phyloP scores from a whole-genome alignment of 2,329 filamentous ascomycete genomes.

The Sclerotinia subarctica region DNA sequence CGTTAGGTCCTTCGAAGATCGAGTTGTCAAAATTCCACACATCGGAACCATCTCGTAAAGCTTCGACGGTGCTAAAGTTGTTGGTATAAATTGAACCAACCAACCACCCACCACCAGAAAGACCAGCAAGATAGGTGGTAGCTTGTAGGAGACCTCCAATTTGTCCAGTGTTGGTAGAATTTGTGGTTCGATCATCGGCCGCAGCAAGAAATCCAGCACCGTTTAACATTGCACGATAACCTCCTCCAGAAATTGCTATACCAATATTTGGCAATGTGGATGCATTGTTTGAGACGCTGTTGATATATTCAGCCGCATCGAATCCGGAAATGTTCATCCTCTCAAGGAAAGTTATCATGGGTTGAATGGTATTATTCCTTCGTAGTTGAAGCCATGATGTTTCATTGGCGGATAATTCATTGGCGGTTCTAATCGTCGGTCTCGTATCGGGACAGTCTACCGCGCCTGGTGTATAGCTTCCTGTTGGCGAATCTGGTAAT shows the following conservation, averaged over 20 bases:
- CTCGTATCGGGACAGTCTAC: constrained; percentile 67
- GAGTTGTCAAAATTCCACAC: constrained; percentile 63
- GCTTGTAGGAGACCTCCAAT: constrained; percentile 79
- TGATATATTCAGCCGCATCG: constrained; percentile 71
- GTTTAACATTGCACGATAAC: constrained; percentile 82
- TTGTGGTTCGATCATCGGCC: constrained; percentile 69
- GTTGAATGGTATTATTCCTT: constrained; percentile 67
- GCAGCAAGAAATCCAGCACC: constrained; percentile 77
- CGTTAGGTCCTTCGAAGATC: constrained; percentile 57
- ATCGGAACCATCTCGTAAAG: constrained; percentile 48
- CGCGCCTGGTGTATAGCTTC: constrained; percentile 67
- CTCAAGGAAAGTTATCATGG: constrained; percentile 71
- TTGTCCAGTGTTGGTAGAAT: constrained; percentile 60
- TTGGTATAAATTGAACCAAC: constrained; percentile 74
- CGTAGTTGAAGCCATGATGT: constrained; percentile 69
- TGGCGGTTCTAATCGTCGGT: constrained; percentile 65
- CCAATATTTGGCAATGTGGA: constrained; percentile 65
- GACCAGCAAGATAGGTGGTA: constrained; percentile 73
- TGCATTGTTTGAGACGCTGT: constrained; percentile 52
- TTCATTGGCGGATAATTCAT: constrained; percentile 64
- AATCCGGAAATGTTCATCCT: constrained; percentile 74
- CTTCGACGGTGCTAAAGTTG: constrained; percentile 70
- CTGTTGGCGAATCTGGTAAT: constrained; percentile 42
- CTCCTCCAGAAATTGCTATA: constrained; percentile 78
- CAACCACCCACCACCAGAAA: constrained; percentile 83